Evolutionary conservation across 345 rosid species (phyloP), one percentile per base, ranked within the genome.

Genomic region (Theobroma cacao): DNA sequence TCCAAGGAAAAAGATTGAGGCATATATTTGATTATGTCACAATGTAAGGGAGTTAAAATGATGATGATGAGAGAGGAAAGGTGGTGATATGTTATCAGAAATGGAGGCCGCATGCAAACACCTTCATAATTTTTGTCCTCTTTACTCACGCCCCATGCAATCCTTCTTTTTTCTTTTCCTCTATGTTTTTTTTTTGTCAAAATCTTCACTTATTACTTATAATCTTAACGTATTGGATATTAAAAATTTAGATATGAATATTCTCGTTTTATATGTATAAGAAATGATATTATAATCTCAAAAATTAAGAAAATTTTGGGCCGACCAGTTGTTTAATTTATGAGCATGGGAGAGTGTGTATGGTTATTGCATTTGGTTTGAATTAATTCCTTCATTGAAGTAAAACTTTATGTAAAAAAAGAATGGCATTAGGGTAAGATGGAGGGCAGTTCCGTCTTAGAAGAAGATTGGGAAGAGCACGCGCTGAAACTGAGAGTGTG

Each of bases 401-500:
- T 52, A 52, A 52, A 18, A 52, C 24, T 12, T 47, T 14, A 3
- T 50, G 15, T 47, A 12, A 5, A 14, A n/a, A n/a, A n/a, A n/a
- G n/a, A n/a, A n/a, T n/a, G n/a, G 9, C 0, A 6, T 8, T n/a
- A 65, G 14, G 9, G 5, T 20, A n/a, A 18, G 36, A 43, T 26
- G 40, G 60, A 48, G 69, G 72, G 59, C 2, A 74, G 38, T 36
- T 67, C 24, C 62, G 68, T 45, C 43, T 24, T 33, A 31, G 14
- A 20, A 1, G 7, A 3, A 20, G 10, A 18, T 10, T 3, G 0
- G 12, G 28, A 8, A 76, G 1, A 8, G 13, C 79, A 84, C 80
- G 78, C 84, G 80, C 82, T 47, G 0, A 2, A 4, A 56, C 14
- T 5, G 80, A 60, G 84, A 50, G 74, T 70, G 60, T 7, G 67